A percentile compares a stretch with the other conserved stretches of the same genome.
Conservation (phyloP, 164 flowering plant genomes). For the Tinospora cordifolia region DNA sequence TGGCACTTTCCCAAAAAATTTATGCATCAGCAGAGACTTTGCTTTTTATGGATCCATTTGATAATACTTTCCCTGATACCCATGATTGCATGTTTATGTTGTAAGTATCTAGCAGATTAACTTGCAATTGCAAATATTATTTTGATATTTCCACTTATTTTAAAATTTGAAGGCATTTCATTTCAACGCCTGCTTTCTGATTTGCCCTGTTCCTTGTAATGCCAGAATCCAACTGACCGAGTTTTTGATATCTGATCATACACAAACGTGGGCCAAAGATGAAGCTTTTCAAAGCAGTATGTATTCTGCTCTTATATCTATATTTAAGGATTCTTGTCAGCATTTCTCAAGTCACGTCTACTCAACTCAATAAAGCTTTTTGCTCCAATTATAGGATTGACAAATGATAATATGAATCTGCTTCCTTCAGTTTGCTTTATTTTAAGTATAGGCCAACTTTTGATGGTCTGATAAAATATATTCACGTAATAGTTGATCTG, state of each 20-base stretch:
- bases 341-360: not conserved
- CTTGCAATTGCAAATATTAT: not conserved
- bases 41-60: slow-evolving; percentile 82
- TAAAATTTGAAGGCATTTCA: not conserved
- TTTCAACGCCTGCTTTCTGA: not conserved
- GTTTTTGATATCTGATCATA: slow-evolving; percentile 60
- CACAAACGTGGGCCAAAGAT: slow-evolving; percentile 43
- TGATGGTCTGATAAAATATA: too few species aligned
- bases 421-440: too few species aligned
- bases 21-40: slow-evolving; percentile 50
- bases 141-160: not conserved
- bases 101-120: slow-evolving; percentile 39
- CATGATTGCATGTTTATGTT: slow-evolving; percentile 55
- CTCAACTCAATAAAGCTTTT: too few species aligned
- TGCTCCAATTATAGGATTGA: too few species aligned
- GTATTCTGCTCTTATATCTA: slow-evolving; percentile 9
- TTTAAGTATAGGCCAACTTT: too few species aligned
- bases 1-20: slow-evolving; percentile 57
- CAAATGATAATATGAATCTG: too few species aligned
- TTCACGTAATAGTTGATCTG: too few species aligned
- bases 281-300: slow-evolving; percentile 54
- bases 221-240: slow-evolving; percentile 89
- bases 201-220: slow-evolving; percentile 8
- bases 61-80: slow-evolving; percentile 49
- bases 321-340: not conserved